phyloP scores from a whole-genome alignment of 371 early-diverging fungal species.

The Apophysomyces variabilis region DNA sequence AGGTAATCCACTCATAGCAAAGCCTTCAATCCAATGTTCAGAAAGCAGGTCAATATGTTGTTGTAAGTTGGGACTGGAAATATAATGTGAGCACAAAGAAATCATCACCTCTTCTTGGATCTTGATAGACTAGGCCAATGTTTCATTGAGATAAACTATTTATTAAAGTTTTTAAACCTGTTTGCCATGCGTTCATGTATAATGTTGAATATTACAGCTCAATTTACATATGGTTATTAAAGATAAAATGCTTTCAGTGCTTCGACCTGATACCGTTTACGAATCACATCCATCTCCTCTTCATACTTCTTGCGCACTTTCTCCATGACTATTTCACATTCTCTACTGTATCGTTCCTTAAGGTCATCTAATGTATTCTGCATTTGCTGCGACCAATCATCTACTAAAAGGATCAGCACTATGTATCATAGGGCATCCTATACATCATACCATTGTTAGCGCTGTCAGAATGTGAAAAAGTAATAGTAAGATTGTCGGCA shows the following conservation, averaged over 20 bases:
- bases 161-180: no score
- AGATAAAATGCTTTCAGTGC: background rate
- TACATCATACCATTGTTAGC: background rate
- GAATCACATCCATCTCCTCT: constrained; percentile 26
- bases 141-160: no score
- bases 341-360: background rate
- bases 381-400: background rate
- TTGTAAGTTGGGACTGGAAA: no score
- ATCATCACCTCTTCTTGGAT: no score
- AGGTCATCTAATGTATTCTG: background rate
- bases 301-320: constrained; percentile 14
- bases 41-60: no score
- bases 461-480: background rate
- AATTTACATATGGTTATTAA: background rate
- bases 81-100: no score
- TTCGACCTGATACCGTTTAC: constrained; percentile 6
- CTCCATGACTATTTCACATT: background rate
- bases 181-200: no score
- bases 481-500: background rate
- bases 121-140: no score
- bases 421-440: background rate
- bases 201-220: background rate
- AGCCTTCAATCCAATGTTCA: no score
- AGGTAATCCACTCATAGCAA: no score
- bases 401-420: background rate